Conservation (phyloP, 805 yeast genomes). For the Myxozyma lipomycoides region DNA sequence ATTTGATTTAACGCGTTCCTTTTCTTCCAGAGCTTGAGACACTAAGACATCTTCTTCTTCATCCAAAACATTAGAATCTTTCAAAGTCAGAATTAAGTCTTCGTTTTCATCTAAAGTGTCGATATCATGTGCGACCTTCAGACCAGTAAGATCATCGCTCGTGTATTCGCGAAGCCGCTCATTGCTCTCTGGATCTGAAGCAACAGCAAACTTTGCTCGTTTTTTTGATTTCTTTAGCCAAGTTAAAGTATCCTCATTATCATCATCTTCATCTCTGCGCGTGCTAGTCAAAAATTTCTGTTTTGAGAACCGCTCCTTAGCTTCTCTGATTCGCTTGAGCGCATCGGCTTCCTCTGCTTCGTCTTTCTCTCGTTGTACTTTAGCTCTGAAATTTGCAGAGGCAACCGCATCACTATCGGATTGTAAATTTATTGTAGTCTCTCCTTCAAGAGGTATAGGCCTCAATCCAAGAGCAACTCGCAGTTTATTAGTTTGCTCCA, state of each 20-base stretch:
- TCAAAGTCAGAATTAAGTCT: conserved; percentile 53
- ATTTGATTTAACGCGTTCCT: conserved; percentile 34
- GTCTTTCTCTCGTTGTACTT: conserved; percentile 37
- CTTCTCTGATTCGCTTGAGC: conserved; percentile 28
- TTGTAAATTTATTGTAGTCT: conserved; percentile 7
- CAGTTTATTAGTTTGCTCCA: conserved; percentile 23
- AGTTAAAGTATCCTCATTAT: conserved; percentile 36
- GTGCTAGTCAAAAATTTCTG: conserved; percentile 31
- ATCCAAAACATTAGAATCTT: conserved; percentile 43
- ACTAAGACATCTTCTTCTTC: conserved; percentile 39
- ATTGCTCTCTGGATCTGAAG: conserved; percentile 5
- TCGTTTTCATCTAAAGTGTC: conserved; percentile 44
- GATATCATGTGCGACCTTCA: conserved; percentile 47
- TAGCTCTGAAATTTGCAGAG: conserved; percentile 37
- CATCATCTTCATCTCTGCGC: conserved; percentile 31
- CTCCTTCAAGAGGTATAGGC: conserved; percentile 43
- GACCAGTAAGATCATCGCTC: conserved; percentile 37
- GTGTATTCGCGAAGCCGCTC: conserved; percentile 24
- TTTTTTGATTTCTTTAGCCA: conserved; percentile 41
- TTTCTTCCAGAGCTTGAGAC: conserved; percentile 42
- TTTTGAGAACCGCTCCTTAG: conserved; percentile 30
- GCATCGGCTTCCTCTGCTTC: conserved; percentile 32
- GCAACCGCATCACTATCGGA: conserved; percentile 40
- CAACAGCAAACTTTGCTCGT: conserved; percentile 15
- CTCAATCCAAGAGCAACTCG: conserved; percentile 48